These are phyloP conservation scores for Aspergillus sp. DNA, from an alignment of 2,329 filamentous ascomycete genomes.

Conservation along the genomic window DNA sequence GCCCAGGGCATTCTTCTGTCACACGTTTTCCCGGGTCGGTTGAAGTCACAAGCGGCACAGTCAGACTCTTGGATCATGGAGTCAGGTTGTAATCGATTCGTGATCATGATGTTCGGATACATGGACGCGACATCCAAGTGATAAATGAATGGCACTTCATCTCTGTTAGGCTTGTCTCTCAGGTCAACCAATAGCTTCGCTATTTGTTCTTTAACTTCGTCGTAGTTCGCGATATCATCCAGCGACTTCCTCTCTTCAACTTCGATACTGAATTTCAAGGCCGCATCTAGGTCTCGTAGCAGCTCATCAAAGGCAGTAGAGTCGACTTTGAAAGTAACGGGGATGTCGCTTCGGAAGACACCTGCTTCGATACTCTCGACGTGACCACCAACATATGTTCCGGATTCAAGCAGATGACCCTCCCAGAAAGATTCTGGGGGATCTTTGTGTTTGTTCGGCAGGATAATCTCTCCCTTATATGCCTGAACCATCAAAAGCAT, in stretches of 20 bases:
- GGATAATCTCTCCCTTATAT: slow-evolving; percentile 80
- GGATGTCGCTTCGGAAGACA: slow-evolving; percentile 92
- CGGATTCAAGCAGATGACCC: slow-evolving; percentile 88
- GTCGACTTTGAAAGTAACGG: slow-evolving; percentile 89
- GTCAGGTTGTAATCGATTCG: slow-evolving; percentile 91
- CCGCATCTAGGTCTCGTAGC: slow-evolving; percentile 75
- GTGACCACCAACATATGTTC: slow-evolving; percentile 97
- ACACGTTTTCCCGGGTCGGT: slow-evolving; percentile 92
- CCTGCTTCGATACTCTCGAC: slow-evolving; percentile 98
- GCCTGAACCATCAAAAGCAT: slow-evolving; percentile 99
- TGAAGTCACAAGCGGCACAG: slow-evolving; percentile 97
- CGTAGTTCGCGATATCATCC: slow-evolving; percentile 73
- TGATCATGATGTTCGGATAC: slow-evolving; percentile 99
- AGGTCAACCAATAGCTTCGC: slow-evolving; percentile 61
- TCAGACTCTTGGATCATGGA: slow-evolving; percentile 98
- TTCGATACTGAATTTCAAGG: slow-evolving; percentile 77
- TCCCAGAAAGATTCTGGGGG: slow-evolving; percentile 94
- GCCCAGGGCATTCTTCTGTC: slow-evolving; percentile 92
- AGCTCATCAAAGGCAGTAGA: slow-evolving; percentile 83
- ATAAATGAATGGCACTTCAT: slow-evolving; percentile 85
- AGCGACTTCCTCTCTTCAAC: slow-evolving; percentile 78
- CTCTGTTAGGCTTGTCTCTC: slow-evolving; percentile 75
- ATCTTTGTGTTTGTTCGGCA: slow-evolving; percentile 92
- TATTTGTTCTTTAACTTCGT: slow-evolving; percentile 80
- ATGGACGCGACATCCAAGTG: slow-evolving; percentile 98